Percentiles rank a stretch among this genome's conserved stretches.
These are phyloP conservation scores for Mycena pura DNA, from an alignment of 768 basidiomycete genomes.

Conservation along the genomic window DNA sequence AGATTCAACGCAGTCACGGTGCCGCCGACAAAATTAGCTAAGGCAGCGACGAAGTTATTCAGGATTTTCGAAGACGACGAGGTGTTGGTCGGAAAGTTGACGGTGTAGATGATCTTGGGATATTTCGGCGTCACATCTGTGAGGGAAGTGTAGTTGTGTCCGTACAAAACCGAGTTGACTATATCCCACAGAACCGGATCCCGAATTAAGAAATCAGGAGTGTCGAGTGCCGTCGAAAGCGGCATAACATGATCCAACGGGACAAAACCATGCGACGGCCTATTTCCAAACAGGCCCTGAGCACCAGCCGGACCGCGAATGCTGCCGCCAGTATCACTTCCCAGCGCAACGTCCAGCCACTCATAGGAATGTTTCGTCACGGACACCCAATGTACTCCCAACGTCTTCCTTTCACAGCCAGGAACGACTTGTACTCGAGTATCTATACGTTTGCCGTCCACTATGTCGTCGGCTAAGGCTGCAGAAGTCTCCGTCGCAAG, in stretches of 20 bases:
- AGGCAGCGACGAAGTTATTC: conserved; percentile 3
- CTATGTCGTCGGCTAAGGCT: no score
- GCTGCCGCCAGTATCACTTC: conserved; percentile 11
- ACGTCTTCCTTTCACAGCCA: no score
- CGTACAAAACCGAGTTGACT: conserved; percentile 11
- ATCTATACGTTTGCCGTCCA: no score
- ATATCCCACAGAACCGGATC: conserved; percentile 13
- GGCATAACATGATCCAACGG: conserved; percentile 12
- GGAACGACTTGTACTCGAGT: no score
- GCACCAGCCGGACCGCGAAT: conserved; percentile 9
- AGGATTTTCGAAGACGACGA: conserved; percentile 5
- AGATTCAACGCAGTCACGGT: neutral
- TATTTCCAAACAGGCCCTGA: conserved; percentile 14
- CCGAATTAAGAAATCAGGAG: conserved; percentile 9
- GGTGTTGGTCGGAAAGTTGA: conserved; percentile 10
- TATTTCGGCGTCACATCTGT: conserved; percentile 11
- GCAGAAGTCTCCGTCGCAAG: no score
- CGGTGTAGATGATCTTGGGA: conserved; percentile 10
- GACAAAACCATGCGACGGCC: conserved; percentile 11
- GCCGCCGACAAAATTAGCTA: conserved; percentile 8
- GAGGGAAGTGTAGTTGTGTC: conserved; percentile 12
- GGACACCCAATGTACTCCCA: no score
- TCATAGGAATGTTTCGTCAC: no score
- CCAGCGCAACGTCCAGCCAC: conserved; percentile 11
- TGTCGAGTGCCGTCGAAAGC: conserved; percentile 12